Evolutionary conservation across 805 yeast genomes (phyloP).

Genomic region (Sungouiozyma ichnusensis): DNA sequence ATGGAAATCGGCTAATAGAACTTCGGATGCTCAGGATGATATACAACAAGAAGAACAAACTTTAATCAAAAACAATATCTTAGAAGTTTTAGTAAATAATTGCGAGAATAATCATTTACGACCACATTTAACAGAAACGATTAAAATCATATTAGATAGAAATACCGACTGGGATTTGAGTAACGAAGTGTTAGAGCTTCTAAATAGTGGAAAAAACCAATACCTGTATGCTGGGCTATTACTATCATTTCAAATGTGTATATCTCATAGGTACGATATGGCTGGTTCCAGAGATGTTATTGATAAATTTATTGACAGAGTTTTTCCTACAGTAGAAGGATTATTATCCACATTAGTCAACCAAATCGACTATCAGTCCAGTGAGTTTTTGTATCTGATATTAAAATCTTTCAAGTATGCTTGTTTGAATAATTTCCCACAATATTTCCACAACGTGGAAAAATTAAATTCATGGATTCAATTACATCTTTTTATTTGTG

Average conservation of each 20-base stretch:
- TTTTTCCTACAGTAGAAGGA: constrained; percentile 46
- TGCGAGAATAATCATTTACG: constrained; percentile 35
- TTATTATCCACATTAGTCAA: constrained; percentile 36
- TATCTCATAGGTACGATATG: constrained; percentile 46
- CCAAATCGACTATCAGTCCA: constrained; percentile 28
- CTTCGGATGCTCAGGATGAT: constrained; percentile 16
- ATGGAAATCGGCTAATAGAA: constrained; percentile 49
- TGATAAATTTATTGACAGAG: constrained; percentile 37
- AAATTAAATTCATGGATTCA: constrained; percentile 50
- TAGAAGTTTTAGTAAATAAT: constrained; percentile 39
- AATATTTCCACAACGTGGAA: constrained; percentile 31
- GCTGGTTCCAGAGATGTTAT: constrained; percentile 38
- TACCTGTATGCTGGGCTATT: constrained; percentile 45
- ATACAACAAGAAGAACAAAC: constrained; percentile 41
- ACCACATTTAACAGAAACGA: constrained; percentile 48
- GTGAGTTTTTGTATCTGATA: constrained; percentile 46
- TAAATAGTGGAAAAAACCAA: constrained; percentile 31
- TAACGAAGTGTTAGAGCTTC: constrained; percentile 26
- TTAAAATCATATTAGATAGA: constrained; percentile 41
- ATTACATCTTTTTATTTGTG: constrained; percentile 50
- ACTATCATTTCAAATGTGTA: constrained; percentile 44
- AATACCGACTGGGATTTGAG: constrained; percentile 33
- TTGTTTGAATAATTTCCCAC: constrained; percentile 50
- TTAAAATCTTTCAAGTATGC: constrained; percentile 58
- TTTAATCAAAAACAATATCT: constrained; percentile 42